Evolutionary conservation across 2,329 filamentous ascomycete species (phyloP).

Genomic region (Coniella vitis): DNA sequence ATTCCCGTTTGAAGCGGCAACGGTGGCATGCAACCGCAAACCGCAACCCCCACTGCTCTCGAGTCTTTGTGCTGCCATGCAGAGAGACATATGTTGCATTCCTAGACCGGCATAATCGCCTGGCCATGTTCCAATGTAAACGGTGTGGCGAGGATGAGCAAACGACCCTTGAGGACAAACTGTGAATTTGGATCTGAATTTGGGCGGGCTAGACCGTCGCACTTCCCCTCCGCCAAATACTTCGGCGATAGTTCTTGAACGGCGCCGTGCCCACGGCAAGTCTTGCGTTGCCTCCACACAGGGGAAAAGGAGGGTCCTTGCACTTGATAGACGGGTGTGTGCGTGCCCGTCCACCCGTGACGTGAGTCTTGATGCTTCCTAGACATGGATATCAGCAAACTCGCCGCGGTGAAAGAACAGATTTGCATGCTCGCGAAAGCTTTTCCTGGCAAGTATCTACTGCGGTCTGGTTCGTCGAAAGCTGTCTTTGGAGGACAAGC

Average conservation of each 20-base stretch:
- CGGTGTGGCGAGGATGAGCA: not conserved
- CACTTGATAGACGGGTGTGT: no score
- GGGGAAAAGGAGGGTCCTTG: no score
- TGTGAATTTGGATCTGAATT: not conserved
- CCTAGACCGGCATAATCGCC: not conserved
- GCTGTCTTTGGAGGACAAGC: no score
- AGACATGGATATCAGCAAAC: not conserved
- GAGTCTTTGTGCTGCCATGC: constrained; percentile 4
- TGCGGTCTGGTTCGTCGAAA: no score
- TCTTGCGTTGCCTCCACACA: not conserved
- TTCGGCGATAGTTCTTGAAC: no score
- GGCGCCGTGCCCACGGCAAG: no score
- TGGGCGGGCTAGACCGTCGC: no score
- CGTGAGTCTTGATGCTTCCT: not conserved
- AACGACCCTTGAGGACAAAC: not conserved
- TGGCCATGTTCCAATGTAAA: not conserved
- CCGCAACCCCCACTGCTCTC: constrained; percentile 3
- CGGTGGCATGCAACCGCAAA: constrained; percentile 1
- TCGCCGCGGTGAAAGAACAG: not conserved
- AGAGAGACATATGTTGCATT: not conserved
- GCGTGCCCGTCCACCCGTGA: no score
- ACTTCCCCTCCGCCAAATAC: no score
- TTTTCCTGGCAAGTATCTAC: no score
- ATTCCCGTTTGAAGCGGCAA: constrained; percentile 4
- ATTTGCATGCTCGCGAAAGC: not conserved